Evolutionary conservation across 1,284 basidiomycete genomes (phyloP).

Genomic region (Heterobasidion annosum): DNA sequence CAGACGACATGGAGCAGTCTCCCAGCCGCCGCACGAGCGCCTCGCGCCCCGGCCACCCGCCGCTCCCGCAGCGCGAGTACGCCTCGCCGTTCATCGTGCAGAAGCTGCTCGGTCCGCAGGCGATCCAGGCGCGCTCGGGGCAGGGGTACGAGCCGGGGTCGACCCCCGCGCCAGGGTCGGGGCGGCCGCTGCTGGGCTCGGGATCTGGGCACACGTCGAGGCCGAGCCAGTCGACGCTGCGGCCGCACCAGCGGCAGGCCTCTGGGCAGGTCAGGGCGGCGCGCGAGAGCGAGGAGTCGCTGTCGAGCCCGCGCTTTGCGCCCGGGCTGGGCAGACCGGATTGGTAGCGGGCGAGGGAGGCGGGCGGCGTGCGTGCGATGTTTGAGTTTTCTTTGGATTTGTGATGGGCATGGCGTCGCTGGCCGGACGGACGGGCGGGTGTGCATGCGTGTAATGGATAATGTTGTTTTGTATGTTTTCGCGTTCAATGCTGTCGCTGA

Average conservation of each 20-base stretch:
- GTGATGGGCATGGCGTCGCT: neutral
- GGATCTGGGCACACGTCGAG: neutral
- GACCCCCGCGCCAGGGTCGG: neutral
- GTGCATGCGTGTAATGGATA: neutral
- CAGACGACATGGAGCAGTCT: slow-evolving; percentile 20
- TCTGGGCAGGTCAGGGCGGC: neutral
- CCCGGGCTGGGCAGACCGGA: neutral
- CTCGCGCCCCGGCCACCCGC: slow-evolving; percentile 40
- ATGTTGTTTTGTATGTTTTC: neutral
- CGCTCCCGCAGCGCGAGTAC: slow-evolving; percentile 28
- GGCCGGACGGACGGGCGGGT: neutral
- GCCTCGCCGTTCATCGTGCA: slow-evolving; percentile 25
- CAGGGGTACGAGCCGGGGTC: neutral
- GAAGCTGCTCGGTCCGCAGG: slow-evolving; percentile 28
- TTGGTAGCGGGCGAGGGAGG: neutral
- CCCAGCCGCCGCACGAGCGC: slow-evolving; percentile 23
- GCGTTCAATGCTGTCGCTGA: neutral
- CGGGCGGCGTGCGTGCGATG: neutral
- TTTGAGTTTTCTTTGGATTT: neutral
- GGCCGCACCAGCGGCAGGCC: neutral
- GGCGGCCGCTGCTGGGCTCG: neutral
- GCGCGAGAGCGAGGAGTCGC: neutral
- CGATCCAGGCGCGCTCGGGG: neutral
- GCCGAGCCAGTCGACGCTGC: neutral
- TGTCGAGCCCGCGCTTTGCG: neutral